These are phyloP conservation scores for Coprinopsis cinerea DNA, from an alignment of 768 basidiomycete genomes.

Conservation along the genomic window DNA sequence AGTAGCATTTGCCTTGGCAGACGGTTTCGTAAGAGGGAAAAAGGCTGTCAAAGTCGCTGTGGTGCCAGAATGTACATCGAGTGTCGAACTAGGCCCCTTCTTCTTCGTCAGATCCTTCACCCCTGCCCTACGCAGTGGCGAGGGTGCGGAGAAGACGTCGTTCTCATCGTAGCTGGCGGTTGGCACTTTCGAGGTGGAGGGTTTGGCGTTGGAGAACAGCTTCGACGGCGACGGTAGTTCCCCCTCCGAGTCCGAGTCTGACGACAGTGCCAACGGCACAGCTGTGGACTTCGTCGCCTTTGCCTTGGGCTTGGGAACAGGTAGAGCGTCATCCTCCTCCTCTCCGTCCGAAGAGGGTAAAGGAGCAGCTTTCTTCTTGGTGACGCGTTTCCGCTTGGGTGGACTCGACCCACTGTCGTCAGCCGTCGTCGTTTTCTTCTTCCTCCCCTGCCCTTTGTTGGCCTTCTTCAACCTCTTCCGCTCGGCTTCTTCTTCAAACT, in stretches of 20 bases:
- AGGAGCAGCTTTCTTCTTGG: neutral
- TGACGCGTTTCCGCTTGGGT: neutral
- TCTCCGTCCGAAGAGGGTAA: constrained; percentile 1
- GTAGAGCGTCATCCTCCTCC: neutral
- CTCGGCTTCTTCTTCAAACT: constrained; percentile 47
- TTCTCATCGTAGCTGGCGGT: no score
- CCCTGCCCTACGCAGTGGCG: constrained; percentile 1
- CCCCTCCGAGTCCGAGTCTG: neutral
- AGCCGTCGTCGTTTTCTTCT: constrained; percentile 9
- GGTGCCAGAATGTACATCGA: neutral
- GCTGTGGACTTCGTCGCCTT: no score
- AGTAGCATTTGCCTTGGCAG: no score
- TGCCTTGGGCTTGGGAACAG: neutral
- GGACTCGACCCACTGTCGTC: neutral
- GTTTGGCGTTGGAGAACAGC: neutral
- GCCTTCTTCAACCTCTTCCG: constrained; percentile 47
- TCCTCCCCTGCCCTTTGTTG: constrained; percentile 28
- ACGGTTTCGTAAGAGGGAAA: neutral
- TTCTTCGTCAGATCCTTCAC: constrained; percentile 9
- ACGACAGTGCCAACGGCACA: neutral
- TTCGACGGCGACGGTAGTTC: neutral
- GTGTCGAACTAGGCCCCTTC: neutral
- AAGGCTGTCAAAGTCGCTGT: neutral
- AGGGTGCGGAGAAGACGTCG: neutral
- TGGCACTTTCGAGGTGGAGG: neutral